These are phyloP conservation scores for Oxalis stricta DNA, from an alignment of 441 rosid genomes.

Conservation along the genomic window DNA sequence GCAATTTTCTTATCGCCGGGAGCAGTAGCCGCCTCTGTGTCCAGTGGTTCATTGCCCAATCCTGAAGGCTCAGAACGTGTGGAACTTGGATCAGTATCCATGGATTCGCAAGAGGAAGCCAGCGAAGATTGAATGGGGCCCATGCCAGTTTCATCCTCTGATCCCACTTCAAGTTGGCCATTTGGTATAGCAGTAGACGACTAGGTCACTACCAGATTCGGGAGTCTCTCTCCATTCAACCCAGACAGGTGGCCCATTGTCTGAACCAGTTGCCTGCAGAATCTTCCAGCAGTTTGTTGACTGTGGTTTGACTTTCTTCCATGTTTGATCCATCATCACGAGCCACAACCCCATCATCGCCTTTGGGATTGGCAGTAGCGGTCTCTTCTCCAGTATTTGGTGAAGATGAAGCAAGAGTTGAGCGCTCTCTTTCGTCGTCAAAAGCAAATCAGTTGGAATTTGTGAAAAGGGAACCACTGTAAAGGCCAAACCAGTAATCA, in stretches of 20 bases:
- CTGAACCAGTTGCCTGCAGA: constrained; percentile 22
- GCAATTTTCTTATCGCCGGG: constrained; percentile 5
- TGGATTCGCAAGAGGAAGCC: constrained; percentile 10
- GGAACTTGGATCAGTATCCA: constrained; percentile 4
- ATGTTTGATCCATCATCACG: constrained; percentile 30
- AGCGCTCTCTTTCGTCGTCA: constrained; percentile 59
- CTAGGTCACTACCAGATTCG: constrained; percentile 31
- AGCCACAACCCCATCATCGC: constrained; percentile 22
- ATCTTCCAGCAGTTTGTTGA: constrained; percentile 17
- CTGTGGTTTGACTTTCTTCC: constrained; percentile 24
- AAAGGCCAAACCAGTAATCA: constrained; percentile 8
- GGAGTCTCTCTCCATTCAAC: constrained; percentile 86
- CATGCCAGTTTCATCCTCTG: constrained; percentile 16
- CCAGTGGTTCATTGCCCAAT: constrained; percentile 2
- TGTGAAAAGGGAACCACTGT: constrained; percentile 73
- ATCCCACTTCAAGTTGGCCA: constrained; percentile 29
- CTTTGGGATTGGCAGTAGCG: constrained; percentile 18
- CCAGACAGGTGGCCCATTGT: constrained; percentile 56
- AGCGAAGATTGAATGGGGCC: constrained; percentile 13
- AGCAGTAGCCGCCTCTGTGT: constrained; percentile 4
- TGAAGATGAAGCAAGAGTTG: constrained; percentile 47
- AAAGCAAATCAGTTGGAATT: constrained; percentile 92
- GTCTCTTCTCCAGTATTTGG: constrained; percentile 33
- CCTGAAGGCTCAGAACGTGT: constrained; percentile 7
- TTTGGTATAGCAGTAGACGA: constrained; percentile 18